A percentile compares a stretch with the other conserved stretches of the same genome.
These are phyloP conservation scores for Phylloporus scabripes DNA, from an alignment of 768 basidiomycete species.

Conservation along the genomic window DNA sequence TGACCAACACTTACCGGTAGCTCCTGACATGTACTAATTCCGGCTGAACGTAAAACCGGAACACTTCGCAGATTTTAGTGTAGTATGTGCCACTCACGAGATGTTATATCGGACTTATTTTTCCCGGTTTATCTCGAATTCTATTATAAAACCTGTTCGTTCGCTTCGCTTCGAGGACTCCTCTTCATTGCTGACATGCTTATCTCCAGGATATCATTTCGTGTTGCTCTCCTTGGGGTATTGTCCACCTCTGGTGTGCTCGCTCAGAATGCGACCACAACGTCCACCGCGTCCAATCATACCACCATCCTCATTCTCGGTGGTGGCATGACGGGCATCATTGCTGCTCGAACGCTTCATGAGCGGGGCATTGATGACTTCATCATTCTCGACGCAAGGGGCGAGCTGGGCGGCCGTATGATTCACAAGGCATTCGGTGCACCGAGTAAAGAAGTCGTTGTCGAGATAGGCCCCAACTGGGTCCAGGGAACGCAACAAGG, in stretches of 20 bases:
- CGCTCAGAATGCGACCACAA: slow-evolving; percentile 6
- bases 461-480: slow-evolving; percentile 62
- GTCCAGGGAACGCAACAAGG: slow-evolving; percentile 47
- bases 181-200: slow-evolving; percentile 8
- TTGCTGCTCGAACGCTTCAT: slow-evolving; percentile 56
- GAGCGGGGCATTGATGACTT: slow-evolving; percentile 51
- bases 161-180: background rate
- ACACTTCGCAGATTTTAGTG: no score
- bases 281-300: slow-evolving; percentile 4
- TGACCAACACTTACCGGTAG: no score
- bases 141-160: background rate
- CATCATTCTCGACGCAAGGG: slow-evolving; percentile 54
- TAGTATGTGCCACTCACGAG: no score
- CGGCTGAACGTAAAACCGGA: no score
- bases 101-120: slow-evolving; percentile 19
- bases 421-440: slow-evolving; percentile 41
- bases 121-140: background rate
- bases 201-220: background rate
- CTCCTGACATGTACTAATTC: no score
- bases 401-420: slow-evolving; percentile 59
- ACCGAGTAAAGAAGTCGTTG: slow-evolving; percentile 31
- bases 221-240: slow-evolving; percentile 4
- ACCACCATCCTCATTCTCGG: slow-evolving; percentile 54
- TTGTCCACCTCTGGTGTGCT: background rate
- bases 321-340: slow-evolving; percentile 60